A percentile compares a stretch with the other conserved stretches of the same genome.
These are phyloP conservation scores for Fusarium staphyleae DNA, from an alignment of 2,329 filamentous ascomycete species.

Conservation along the genomic window DNA sequence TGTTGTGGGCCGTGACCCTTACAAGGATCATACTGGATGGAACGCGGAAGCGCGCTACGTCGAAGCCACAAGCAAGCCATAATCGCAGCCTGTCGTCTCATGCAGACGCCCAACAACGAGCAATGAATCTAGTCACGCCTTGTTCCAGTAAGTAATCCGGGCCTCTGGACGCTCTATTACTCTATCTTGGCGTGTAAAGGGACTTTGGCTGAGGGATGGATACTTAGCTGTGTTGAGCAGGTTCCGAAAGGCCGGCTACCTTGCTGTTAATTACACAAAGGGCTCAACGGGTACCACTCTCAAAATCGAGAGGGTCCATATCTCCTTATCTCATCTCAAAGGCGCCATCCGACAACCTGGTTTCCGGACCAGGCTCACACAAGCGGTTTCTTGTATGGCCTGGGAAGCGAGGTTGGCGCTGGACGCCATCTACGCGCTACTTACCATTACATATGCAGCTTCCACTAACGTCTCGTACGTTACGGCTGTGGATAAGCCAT, in stretches of 20 bases:
- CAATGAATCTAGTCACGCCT: conserved; percentile 13
- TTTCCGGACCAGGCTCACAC: conserved; percentile 20
- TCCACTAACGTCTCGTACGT: conserved; percentile 13
- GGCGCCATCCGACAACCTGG: conserved; percentile 27
- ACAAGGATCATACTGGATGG: conserved; percentile 20
- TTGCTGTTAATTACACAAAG: conserved; percentile 10
- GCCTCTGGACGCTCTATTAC: not conserved
- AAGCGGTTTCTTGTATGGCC: not conserved
- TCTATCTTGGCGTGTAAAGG: not conserved
- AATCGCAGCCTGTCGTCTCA: conserved; percentile 3
- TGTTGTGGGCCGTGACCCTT: conserved; percentile 22
- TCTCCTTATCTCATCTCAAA: conserved; percentile 4
- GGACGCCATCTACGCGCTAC: conserved; percentile 11
- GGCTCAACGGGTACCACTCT: conserved; percentile 9
- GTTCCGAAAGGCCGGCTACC: conserved; percentile 6
- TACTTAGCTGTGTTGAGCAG: not conserved
- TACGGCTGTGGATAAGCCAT: conserved; percentile 16
- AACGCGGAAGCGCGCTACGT: conserved; percentile 29
- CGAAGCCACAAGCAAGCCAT: conserved; percentile 9
- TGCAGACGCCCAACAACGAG: not conserved
- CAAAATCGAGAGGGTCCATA: too few relatives aligned
- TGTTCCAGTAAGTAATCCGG: conserved; percentile 5
- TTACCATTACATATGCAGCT: not conserved
- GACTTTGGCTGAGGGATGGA: not conserved
- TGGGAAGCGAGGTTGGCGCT: conserved; percentile 10